Evolutionary conservation across 139 green algal genomes (phyloP).

Genomic region (Chlorella sp.): DNA sequence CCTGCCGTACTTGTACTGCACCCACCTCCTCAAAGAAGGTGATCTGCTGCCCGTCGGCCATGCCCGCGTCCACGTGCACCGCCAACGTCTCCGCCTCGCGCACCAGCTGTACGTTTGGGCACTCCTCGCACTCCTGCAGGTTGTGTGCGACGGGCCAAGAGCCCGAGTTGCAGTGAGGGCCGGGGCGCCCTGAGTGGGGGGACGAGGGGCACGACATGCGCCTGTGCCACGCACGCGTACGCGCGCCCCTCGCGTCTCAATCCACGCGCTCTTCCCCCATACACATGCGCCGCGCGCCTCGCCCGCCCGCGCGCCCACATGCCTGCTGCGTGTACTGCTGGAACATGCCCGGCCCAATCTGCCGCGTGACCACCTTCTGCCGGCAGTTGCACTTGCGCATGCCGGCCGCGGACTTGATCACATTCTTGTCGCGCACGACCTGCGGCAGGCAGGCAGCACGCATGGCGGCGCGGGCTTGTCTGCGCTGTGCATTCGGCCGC

Average conservation of each 20-base stretch:
- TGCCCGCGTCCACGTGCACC: conserved; percentile 93
- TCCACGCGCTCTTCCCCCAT: too few relatives aligned
- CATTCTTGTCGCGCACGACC: conserved; percentile 90
- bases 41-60: conserved; percentile 24
- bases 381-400: conserved; percentile 97
- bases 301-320: not conserved
- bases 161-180: too few relatives aligned
- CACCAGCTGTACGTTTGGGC: conserved; percentile 86
- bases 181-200: too few relatives aligned
- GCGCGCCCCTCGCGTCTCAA: too few relatives aligned
- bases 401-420: conserved; percentile 82
- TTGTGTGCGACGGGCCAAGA: too few relatives aligned
- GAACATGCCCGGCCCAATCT: conserved; percentile 98
- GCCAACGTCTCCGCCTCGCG: conserved; percentile 76
- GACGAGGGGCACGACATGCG: too few relatives aligned
- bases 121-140: conserved; percentile 87
- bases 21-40: conserved; percentile 31
- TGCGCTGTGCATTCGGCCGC: too few relatives aligned
- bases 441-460: too few relatives aligned
- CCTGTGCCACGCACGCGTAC: too few relatives aligned
- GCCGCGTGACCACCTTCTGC: conserved; percentile 90
- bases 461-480: too few relatives aligned
- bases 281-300: not conserved
- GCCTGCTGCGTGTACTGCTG: conserved; percentile 92
- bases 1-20: too few relatives aligned